Evolutionary conservation across 2,329 filamentous ascomycete species (phyloP), one percentile per base, ranked within the genome.

Genomic region (Cladosporium sp.): DNA sequence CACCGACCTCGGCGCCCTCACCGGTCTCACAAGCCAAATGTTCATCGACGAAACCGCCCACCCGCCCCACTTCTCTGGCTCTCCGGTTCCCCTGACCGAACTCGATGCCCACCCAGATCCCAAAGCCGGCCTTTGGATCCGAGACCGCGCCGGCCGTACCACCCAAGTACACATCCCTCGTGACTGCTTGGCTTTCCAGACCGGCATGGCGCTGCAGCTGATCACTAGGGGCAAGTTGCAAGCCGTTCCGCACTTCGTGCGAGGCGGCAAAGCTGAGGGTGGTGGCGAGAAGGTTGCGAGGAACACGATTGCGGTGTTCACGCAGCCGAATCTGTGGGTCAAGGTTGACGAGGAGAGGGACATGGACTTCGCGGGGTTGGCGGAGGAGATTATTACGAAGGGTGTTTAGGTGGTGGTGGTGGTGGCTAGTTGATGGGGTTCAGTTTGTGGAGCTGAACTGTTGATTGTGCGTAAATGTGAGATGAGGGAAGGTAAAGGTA

Each of bases 261-360:
- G 88, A 63, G 93, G 92, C 0, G 81, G 79, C 44, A 75, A 66
- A 73, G 68, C 73, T 59, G 45, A 50, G 15, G 54, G 54, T 10
- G 51, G 39, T 3, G 71, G 74, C 4, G 72, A 60, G 4, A 73
- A 71, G 53, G 74, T 79, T 32, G 77, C 77, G 12, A 69, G 77
- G 60, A 97, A 97, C 75, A 99, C 94, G 9, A 75, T 99, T 64
- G 94, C 94, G 0, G 91, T 97, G 9, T 99, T 97, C 70, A 99
- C 93, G 58, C 94, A 99, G 80, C 94, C 94, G 22, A 96, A 97
- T 76, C 74, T 97, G 60, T 89, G 83, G 65, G 89, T 92, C 65
- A 82, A 85, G 74, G 87, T 93, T 13, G 89, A 93, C 68, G 80
- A 83, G 58, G 78, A 82, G 69, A 78, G 86, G 56, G 88, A 83